phyloP scores from a whole-genome alignment of 2,329 filamentous ascomycete species.

The Colletotrichum shisoi region DNA sequence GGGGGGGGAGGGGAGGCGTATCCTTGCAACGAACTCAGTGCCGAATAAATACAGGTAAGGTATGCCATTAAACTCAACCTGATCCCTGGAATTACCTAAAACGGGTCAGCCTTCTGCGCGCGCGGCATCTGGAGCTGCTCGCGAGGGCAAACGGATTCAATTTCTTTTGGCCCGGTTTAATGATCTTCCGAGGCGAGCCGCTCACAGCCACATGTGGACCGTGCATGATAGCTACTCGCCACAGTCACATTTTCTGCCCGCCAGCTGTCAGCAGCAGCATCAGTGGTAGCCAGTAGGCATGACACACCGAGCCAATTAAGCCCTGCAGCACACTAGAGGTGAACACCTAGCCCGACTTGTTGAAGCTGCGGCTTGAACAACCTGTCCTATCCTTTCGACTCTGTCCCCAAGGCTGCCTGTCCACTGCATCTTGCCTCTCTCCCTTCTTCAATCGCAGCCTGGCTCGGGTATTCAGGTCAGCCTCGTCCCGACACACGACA shows the following conservation, averaged over 20 bases:
- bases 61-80: too few species aligned
- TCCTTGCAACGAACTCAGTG: too few species aligned
- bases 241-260: conserved; percentile 7
- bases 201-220: conserved; percentile 11
- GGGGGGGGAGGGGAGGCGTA: too few species aligned
- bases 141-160: too few species aligned
- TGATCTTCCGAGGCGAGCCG: not conserved
- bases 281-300: not conserved
- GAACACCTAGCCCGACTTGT: conserved; percentile 12
- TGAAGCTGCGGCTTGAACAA: conserved; percentile 33
- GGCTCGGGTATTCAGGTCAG: conserved; percentile 25
- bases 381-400: conserved; percentile 35
- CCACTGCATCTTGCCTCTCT: conserved; percentile 18
- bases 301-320: conserved; percentile 18
- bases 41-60: too few species aligned
- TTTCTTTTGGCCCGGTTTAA: not conserved
- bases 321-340: conserved; percentile 19
- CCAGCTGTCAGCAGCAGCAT: not conserved
- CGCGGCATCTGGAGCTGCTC: too few species aligned
- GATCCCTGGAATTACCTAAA: too few species aligned
- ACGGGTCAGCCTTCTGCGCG: too few species aligned
- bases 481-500: conserved; percentile 8
- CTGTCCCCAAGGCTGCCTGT: conserved; percentile 16
- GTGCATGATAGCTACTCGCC: conserved; percentile 8
- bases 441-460: conserved; percentile 15